Evolutionary conservation across 2,329 filamentous ascomycete species (phyloP), one percentile per base, ranked within the genome.

Genomic region (Stemphylium lycopersici): DNA sequence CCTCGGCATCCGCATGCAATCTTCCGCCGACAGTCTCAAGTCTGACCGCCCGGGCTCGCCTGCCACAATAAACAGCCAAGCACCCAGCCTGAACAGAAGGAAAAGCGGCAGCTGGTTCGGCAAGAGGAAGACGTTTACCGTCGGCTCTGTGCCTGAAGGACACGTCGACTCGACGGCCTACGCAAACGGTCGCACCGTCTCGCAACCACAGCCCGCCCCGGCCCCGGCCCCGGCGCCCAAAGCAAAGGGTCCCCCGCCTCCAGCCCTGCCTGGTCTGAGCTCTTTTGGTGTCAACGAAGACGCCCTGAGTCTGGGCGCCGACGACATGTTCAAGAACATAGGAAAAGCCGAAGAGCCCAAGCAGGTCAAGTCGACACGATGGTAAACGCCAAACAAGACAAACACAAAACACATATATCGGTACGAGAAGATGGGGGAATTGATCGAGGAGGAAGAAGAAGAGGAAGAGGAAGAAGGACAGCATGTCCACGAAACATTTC

Each of bases 281-380:
- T 63, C 69, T 13, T 73, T 77, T 50, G 71, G 71, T 0, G 68
- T 74, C 48, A 70, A 65, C 37, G 70, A 73, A 15, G 72, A 75
- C 37, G 56, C 70, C 37, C 58, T 67, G 12, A 67, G 65, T 51
- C 49, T 76, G 37, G 72, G 68, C 8, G 74, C 66, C 6, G 74
- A 75, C 38, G 73, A 76, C 59, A 66, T 77, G 70, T 77, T 77
- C 62, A 76, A 76, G 56, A 65, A 75, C 64, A 77, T 77, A 26
- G 54, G 54, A 32, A 53, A 53, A 18, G 4, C 36, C 26, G 50
- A 56, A 1, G 13, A 32, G 34, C 34, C 43, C 32, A 40, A 54
- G 5, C 10, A 20, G 31, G 15, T 29, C 6, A 53, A 55, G 26
- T 55, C 52, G 24, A 55, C 52, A 58, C 71, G 73, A 52, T 75